These are phyloP conservation scores for Zoysia pacifica DNA, from an alignment of 176 grass and related monocot genomes.

Conservation along the genomic window DNA sequence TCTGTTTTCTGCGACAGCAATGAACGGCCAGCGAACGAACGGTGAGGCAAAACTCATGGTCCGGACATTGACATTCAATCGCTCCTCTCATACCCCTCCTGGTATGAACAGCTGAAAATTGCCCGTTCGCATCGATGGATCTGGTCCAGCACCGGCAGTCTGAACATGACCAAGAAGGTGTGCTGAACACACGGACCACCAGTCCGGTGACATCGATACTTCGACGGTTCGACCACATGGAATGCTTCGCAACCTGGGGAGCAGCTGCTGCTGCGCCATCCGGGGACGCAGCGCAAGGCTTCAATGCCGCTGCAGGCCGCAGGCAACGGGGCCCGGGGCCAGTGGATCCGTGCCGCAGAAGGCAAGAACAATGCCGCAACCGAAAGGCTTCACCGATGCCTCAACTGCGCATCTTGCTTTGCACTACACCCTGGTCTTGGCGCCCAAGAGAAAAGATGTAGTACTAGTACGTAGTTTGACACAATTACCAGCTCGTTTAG, in stretches of 20 bases:
- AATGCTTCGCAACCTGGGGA: not conserved
- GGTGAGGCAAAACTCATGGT: not conserved
- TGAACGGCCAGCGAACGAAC: not conserved
- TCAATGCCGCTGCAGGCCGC: not conserved
- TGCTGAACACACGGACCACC: not conserved
- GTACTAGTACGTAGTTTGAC: not conserved
- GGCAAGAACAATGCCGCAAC: too few relatives aligned
- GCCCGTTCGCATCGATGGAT: not conserved
- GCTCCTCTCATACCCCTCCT: not conserved
- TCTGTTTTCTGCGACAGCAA: not conserved
- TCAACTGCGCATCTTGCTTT: too few relatives aligned
- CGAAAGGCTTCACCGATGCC: too few relatives aligned
- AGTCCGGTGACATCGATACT: not conserved
- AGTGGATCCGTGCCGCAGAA: not conserved
- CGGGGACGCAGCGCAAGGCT: not conserved
- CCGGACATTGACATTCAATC: too few relatives aligned
- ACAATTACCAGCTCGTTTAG: not conserved
- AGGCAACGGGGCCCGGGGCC: not conserved
- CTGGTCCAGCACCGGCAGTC: not conserved
- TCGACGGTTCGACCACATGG: conserved; percentile 14
- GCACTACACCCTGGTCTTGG: not conserved
- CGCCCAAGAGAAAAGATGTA: not conserved
- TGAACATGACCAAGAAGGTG: not conserved
- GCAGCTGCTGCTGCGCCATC: not conserved
- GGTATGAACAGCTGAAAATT: not conserved